phyloP scores from a whole-genome alignment of 345 rosid genomes.

The Populus alba region DNA sequence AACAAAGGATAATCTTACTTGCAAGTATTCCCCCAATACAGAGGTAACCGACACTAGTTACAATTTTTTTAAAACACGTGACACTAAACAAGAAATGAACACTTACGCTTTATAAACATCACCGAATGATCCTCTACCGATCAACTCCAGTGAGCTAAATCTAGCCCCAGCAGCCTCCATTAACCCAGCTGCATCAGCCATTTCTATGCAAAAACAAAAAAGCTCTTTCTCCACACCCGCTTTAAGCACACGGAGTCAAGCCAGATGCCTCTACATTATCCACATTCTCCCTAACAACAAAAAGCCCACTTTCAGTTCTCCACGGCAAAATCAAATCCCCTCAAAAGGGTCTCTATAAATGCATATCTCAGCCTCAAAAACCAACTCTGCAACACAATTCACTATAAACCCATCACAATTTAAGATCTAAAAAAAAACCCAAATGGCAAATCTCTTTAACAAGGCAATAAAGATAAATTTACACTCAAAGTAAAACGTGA shows the following conservation, averaged over 20 bases:
- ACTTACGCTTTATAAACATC: slow-evolving; percentile 99
- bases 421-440: background rate
- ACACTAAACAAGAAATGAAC: slow-evolving; percentile 1
- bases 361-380: background rate
- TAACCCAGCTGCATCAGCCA: slow-evolving; percentile 82
- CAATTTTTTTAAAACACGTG: background rate
- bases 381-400: slow-evolving; percentile 7
- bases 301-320: slow-evolving; percentile 6
- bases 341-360: background rate
- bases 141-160: slow-evolving; percentile 80
- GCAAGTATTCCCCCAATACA: background rate
- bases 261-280: slow-evolving; percentile 5
- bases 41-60: background rate
- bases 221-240: slow-evolving; percentile 1
- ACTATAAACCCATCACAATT: slow-evolving; percentile 1
- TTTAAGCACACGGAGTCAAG: slow-evolving; percentile 9
- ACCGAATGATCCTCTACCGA: slow-evolving; percentile 96
- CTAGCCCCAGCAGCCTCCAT: slow-evolving; percentile 76
- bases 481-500: slow-evolving; percentile 19
- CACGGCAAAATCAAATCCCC: background rate
- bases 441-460: background rate
- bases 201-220: slow-evolving; percentile 21
- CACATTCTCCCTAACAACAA: slow-evolving; percentile 8
- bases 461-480: slow-evolving; percentile 12
- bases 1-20: background rate